phyloP scores from a whole-genome alignment of 2,329 filamentous ascomycete species.

The Fusarium drepaniforme region DNA sequence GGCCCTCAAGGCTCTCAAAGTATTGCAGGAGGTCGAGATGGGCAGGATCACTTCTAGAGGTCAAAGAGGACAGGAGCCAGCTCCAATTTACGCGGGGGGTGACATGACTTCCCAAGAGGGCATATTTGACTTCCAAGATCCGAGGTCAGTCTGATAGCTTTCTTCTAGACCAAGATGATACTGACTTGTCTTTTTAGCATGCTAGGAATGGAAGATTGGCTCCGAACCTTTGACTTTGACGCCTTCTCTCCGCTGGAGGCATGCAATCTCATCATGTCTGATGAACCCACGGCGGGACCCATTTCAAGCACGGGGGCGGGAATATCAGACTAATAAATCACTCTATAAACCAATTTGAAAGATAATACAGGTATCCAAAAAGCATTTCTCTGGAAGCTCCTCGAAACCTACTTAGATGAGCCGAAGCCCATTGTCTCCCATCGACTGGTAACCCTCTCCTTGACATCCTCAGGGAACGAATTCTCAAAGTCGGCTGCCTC shows the following conservation, averaged over 20 bases:
- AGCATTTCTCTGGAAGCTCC: background rate
- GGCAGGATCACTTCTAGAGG: background rate
- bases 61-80: background rate
- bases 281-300: constrained; percentile 12
- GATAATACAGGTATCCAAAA: background rate
- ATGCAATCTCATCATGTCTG: constrained; percentile 35
- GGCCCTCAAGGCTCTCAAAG: constrained; percentile 25
- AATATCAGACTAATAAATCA: background rate
- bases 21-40: constrained; percentile 12
- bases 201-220: constrained; percentile 26
- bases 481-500: constrained; percentile 48
- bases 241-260: constrained; percentile 23
- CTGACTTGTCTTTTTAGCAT: background rate
- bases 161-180: background rate
- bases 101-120: background rate
- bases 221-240: constrained; percentile 30
- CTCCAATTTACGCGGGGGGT: background rate
- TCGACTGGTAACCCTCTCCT: constrained; percentile 49
- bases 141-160: background rate
- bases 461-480: constrained; percentile 53
- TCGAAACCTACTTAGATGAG: background rate
- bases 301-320: background rate
- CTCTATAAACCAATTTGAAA: background rate
- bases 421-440: constrained; percentile 50
- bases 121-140: background rate